Conservation (phyloP, 495 filamentous ascomycete species). For the Apodospora peruviana region DNA sequence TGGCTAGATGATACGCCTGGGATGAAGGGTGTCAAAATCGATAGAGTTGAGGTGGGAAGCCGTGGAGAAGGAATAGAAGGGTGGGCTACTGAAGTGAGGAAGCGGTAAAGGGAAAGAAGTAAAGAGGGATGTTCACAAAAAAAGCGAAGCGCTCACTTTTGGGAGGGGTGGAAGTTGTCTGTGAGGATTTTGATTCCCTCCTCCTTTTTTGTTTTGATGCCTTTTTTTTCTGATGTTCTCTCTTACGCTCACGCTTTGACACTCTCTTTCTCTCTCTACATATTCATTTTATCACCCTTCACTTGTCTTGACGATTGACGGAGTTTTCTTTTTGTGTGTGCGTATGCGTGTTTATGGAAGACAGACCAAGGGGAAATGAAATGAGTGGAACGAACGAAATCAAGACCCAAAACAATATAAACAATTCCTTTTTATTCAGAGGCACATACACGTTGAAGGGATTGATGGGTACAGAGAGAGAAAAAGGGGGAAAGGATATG, state of each 20-base stretch:
- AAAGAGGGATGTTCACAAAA: neutral
- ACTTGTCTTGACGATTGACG: too few species aligned
- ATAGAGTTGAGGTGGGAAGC: slow-evolving; percentile 67
- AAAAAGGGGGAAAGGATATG: neutral
- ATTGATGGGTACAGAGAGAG: neutral
- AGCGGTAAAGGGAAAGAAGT: slow-evolving; percentile 46
- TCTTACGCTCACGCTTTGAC: too few species aligned
- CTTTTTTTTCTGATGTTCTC: slow-evolving; percentile 58
- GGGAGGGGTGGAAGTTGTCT: too few species aligned
- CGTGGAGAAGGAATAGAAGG: slow-evolving; percentile 93
- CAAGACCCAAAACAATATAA: too few species aligned
- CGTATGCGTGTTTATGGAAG: too few species aligned
- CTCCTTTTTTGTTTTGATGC: neutral
- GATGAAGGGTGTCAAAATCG: slow-evolving; percentile 74
- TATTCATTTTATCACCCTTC: neutral
- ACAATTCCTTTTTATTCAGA: too few species aligned
- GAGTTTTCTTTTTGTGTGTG: too few species aligned
- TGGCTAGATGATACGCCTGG: slow-evolving; percentile 80
- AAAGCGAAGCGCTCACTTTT: neutral
- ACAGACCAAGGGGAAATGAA: too few species aligned
- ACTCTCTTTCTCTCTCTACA: slow-evolving; percentile 40
- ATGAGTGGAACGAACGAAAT: too few species aligned
- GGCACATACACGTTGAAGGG: too few species aligned
- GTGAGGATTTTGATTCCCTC: neutral
- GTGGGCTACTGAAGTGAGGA: slow-evolving; percentile 88